Base-by-base conservation (phyloP, 192 early-diverging fungal species). In the Chytriomyces hyalinus region DNA sequence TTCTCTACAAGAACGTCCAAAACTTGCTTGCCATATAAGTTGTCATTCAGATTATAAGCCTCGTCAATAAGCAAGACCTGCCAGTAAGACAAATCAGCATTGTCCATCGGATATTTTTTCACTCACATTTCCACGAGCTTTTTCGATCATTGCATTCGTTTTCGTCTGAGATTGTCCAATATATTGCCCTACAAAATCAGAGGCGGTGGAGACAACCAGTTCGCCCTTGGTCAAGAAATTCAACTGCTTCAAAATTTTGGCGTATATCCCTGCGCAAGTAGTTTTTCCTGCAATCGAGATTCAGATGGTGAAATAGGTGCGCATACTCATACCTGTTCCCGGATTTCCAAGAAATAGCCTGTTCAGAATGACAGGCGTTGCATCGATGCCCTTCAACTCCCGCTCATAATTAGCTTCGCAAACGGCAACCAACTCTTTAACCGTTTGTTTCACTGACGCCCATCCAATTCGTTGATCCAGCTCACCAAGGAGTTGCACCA, bases 1-100 rank as follows among this genome's bases (percentile, higher is more conserved):
- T 82, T 82, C 59, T 82, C 81, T 7, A 82, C 81, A 4, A 82
- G 22, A 45, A 82, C 81, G 51, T 82, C 80, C 49, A 82, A 64
- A 20, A 77, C 81, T 49, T 82, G 81, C 65, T 82, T 82, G 28
- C 81, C 81, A 49, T 79, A 81, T 24, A 83, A 28, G 36, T 22
- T 72, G 67, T 82, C 81, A 61, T 82, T 66, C 44, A 82, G 80
- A 43, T 48, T 70, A 57, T 82, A 82, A 2, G 81, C 81, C 57
- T 82, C 81, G 60, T 82, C 81, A 46, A 81, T 82, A 3, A 82
- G 22, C 3, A 82, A 59, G 17, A 79, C 73, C 57, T 60, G 57
- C 6, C n/a, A 45, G 26, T 26, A 26, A n/a, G 8, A 36, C 20
- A 60, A 68, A 24, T 24, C 49, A 49, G 45, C 10, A 72, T 13